Evolutionary conservation across 352 stramenopile species (phyloP).

Genomic region (Phytophthora tentaculata): DNA sequence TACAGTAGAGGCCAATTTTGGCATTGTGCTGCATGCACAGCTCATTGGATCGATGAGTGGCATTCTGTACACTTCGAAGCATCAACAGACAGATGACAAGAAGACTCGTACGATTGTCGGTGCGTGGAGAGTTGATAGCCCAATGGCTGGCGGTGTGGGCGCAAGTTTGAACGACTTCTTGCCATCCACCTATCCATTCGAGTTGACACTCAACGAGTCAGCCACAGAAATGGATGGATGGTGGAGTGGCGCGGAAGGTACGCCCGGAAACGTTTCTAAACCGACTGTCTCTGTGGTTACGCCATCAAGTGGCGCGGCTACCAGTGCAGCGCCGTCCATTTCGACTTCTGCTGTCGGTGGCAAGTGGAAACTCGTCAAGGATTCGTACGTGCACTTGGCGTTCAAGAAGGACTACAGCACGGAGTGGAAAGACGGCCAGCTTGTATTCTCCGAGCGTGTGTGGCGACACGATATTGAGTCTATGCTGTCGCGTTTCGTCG

Average conservation of each 20-base stretch:
- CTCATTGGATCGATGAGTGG: conserved; percentile 65
- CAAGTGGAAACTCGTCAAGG: conserved; percentile 82
- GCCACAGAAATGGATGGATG: conserved; percentile 72
- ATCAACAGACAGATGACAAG: conserved; percentile 24
- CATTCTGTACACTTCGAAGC: conserved; percentile 50
- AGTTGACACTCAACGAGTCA: conserved; percentile 59
- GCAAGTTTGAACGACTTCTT: conserved; percentile 70
- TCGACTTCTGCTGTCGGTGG: conserved; percentile 33
- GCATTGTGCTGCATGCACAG: conserved; percentile 70
- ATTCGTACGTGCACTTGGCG: conserved; percentile 84
- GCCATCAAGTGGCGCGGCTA: conserved; percentile 15
- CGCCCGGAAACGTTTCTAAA: conserved; percentile 22
- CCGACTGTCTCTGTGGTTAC: conserved; percentile 25
- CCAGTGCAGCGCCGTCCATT: conserved; percentile 10
- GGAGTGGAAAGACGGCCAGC: conserved; percentile 80
- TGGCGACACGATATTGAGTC: conserved; percentile 84
- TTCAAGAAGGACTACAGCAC: conserved; percentile 93
- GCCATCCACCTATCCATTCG: conserved; percentile 70
- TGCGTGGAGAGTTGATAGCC: conserved; percentile 63
- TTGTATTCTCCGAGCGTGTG: conserved; percentile 86
- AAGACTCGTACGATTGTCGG: conserved; percentile 58
- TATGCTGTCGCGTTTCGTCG: conserved; percentile 83
- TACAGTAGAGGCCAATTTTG: conserved; percentile 75
- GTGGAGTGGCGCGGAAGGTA: conserved; percentile 69
- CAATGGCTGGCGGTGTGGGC: conserved; percentile 36